These are phyloP conservation scores for Fomitopsis pulvina DNA, from an alignment of 768 basidiomycete genomes.

Conservation along the genomic window DNA sequence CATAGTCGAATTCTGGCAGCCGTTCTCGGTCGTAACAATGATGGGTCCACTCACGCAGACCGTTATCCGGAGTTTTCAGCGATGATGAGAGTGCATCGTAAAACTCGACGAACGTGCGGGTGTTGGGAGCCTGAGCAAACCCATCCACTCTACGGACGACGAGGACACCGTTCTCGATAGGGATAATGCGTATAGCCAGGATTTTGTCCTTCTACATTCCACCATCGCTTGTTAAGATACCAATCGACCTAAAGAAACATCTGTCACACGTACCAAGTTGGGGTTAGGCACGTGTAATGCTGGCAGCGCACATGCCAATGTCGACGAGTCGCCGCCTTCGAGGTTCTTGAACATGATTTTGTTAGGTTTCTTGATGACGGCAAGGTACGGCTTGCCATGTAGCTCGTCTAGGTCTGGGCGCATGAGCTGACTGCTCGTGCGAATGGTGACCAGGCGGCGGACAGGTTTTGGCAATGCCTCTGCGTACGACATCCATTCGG, in stretches of 20 bases:
- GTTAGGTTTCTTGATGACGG: constrained; percentile 35
- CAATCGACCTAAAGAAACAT: background rate
- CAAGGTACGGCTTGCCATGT: constrained; percentile 34
- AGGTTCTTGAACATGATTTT: constrained; percentile 38
- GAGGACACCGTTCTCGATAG: constrained; percentile 14
- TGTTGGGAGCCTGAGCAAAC: background rate
- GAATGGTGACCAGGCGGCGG: constrained; percentile 30
- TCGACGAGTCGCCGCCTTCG: constrained; percentile 28
- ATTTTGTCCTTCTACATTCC: constrained; percentile 5
- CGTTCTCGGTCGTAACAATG: background rate
- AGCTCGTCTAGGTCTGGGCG: constrained; percentile 36
- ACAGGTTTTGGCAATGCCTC: constrained; percentile 33
- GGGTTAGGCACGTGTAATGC: background rate
- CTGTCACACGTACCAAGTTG: background rate
- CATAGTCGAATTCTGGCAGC: constrained; percentile 1
- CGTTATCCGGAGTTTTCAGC: background rate
- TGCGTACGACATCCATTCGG: constrained; percentile 31
- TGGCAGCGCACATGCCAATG: constrained; percentile 29
- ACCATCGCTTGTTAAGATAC: background rate
- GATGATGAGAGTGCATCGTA: constrained; percentile 11
- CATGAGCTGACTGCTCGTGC: constrained; percentile 32
- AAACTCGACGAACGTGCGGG: constrained; percentile 10
- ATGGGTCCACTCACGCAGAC: background rate
- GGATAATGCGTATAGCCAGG: constrained; percentile 14
- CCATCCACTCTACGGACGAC: constrained; percentile 15